A percentile compares a stretch with the other conserved stretches of the same genome.
phyloP scores from a whole-genome alignment of 176 grass and related monocot species.

The Musa beccarii region DNA sequence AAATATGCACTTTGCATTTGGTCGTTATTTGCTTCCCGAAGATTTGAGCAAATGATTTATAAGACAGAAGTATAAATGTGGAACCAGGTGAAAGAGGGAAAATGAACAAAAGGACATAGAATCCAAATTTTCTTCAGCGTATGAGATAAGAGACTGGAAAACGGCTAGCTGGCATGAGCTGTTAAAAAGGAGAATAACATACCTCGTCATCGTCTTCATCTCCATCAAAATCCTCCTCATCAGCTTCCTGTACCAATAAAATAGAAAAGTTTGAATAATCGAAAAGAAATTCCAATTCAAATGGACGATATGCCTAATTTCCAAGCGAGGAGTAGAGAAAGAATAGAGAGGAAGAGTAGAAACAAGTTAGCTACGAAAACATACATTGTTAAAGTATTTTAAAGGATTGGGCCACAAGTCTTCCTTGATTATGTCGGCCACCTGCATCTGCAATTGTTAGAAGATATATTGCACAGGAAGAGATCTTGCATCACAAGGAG shows the following conservation, averaged over 20 bases:
- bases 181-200: neutral
- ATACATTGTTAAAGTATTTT: constrained; percentile 74
- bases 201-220: constrained; percentile 67
- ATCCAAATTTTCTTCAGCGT: neutral
- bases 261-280: neutral
- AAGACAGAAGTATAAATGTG: no score
- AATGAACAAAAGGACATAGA: no score
- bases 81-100: no score
- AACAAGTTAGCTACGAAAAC: neutral
- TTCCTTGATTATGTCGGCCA: constrained; percentile 68
- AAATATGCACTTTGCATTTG: no score
- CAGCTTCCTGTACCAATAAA: constrained; percentile 49
- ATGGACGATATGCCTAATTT: neutral
- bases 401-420: constrained; percentile 90
- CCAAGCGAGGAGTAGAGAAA: neutral
- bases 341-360: neutral
- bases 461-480: neutral
- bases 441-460: neutral
- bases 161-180: neutral
- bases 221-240: constrained; percentile 54
- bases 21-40: no score
- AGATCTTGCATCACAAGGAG: neutral
- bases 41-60: no score
- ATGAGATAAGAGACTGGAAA: neutral
- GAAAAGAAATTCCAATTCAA: neutral